Percentiles rank a stretch among this genome's conserved stretches.
Conservation (phyloP, 345 rosid species). For the Leavenworthia alabamica region DNA sequence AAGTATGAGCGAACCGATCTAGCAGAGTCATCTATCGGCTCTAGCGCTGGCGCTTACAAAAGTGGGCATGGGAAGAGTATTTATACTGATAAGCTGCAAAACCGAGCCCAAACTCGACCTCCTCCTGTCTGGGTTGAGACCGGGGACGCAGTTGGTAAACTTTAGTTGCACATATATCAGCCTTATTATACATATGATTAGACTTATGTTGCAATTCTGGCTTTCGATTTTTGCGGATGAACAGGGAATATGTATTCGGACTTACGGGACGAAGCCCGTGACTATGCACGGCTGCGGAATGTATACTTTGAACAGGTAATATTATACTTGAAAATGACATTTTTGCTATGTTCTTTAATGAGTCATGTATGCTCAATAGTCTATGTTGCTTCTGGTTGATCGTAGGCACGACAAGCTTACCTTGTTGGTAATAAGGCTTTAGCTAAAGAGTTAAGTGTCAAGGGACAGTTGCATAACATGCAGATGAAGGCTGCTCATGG, state of each 20-base stretch:
- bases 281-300: conserved; percentile 84
- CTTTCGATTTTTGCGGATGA: conserved; percentile 46
- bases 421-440: conserved; percentile 84
- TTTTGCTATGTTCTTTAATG: neutral
- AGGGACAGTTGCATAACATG: conserved; percentile 84
- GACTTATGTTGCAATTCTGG: no score
- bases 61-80: conserved; percentile 62
- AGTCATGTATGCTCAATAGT: no score
- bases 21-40: conserved; percentile 62
- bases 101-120: conserved; percentile 53
- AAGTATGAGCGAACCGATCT: conserved; percentile 76
- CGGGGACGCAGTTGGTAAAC: conserved; percentile 98
- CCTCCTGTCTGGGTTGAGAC: conserved; percentile 97
- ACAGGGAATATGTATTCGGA: conserved; percentile 78
- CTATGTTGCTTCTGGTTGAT: conserved; percentile 19
- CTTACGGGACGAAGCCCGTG: conserved; percentile 87
- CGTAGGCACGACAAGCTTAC: conserved; percentile 82
- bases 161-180: no score
- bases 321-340: conserved; percentile 9
- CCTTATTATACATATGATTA: no score
- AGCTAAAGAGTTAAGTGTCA: conserved; percentile 84
- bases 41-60: conserved; percentile 58
- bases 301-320: conserved; percentile 85
- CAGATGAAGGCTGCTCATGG: conserved; percentile 97
- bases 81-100: conserved; percentile 59